A percentile compares a stretch with the other conserved stretches of the same genome.
phyloP scores from a whole-genome alignment of 108 stramenopile species.

The Craspedostauros australis region DNA sequence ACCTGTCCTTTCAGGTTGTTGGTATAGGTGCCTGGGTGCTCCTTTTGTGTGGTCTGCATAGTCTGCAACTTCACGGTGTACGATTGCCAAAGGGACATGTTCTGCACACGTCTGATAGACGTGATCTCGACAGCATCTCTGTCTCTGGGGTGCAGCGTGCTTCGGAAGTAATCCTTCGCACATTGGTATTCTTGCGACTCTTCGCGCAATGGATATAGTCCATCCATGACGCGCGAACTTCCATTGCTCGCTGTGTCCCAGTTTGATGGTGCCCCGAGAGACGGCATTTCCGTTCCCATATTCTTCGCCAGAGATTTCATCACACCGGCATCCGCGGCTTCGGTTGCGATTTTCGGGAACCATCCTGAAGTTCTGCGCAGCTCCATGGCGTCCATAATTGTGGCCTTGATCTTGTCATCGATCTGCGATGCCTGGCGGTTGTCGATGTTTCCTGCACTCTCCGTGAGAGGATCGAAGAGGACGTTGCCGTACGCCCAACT shows the following conservation, averaged over 20 bases:
- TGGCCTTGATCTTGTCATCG: no score
- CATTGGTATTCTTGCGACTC: background rate
- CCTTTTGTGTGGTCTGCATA: background rate
- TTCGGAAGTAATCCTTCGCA: background rate
- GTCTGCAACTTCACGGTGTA: constrained; percentile 12
- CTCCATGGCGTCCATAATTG: no score
- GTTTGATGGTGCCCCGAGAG: constrained; percentile 3
- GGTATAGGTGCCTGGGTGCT: background rate
- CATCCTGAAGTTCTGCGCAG: no score
- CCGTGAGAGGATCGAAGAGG: no score
- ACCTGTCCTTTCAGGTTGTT: background rate
- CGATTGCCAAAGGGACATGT: constrained; percentile 9
- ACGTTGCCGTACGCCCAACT: no score
- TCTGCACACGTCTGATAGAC: constrained; percentile 7
- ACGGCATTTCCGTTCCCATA: no score
- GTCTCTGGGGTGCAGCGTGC: background rate
- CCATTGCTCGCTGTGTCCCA: constrained; percentile 7
- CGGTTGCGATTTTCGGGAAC: no score
- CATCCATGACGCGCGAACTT: constrained; percentile 1
- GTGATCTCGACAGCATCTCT: constrained; percentile 2
- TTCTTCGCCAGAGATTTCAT: no score
- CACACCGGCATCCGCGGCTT: no score
- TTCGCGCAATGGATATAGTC: background rate
- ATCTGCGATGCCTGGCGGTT: no score
- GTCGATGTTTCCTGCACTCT: no score